Conservation (phyloP, 352 stramenopile species). For the Pythium utonaiense region DNA sequence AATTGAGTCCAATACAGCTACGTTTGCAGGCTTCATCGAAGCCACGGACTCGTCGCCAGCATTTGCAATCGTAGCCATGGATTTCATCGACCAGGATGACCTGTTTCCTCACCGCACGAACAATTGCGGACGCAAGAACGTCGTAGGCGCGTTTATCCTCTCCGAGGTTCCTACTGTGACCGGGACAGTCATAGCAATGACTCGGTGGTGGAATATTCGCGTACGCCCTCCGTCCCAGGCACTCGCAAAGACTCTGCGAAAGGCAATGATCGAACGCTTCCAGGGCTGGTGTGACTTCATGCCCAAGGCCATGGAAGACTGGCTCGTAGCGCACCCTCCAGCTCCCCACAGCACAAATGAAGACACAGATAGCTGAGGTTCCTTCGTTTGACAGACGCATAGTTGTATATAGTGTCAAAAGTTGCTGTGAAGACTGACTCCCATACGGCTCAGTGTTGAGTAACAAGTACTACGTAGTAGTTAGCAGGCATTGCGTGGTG, state of each 20-base stretch:
- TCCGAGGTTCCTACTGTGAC: not conserved
- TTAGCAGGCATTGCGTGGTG: too few relatives aligned
- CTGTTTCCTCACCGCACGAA: not conserved
- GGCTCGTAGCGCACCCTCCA: not conserved
- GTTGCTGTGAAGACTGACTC: too few relatives aligned
- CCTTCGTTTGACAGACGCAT: too few relatives aligned
- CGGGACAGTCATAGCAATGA: not conserved
- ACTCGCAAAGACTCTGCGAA: not conserved
- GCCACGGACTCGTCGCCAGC: not conserved
- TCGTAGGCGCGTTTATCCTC: not conserved
- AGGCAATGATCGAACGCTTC: not conserved
- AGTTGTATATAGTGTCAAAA: too few relatives aligned
- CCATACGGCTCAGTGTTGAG: too few relatives aligned
- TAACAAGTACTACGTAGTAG: too few relatives aligned
- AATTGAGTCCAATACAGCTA: not conserved
- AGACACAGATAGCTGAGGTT: too few relatives aligned
- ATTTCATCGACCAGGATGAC: slow-evolving; percentile 7
- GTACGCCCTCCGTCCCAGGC: not conserved
- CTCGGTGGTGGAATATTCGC: not conserved
- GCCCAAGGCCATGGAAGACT: not conserved
- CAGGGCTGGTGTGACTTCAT: not conserved
- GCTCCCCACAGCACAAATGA: too few relatives aligned
- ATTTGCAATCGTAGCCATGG: not conserved
- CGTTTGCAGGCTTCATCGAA: not conserved
- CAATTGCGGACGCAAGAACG: not conserved